These are phyloP conservation scores for Gonapodya sp. DNA, from an alignment of 192 early-diverging fungal species.

Conservation along the genomic window DNA sequence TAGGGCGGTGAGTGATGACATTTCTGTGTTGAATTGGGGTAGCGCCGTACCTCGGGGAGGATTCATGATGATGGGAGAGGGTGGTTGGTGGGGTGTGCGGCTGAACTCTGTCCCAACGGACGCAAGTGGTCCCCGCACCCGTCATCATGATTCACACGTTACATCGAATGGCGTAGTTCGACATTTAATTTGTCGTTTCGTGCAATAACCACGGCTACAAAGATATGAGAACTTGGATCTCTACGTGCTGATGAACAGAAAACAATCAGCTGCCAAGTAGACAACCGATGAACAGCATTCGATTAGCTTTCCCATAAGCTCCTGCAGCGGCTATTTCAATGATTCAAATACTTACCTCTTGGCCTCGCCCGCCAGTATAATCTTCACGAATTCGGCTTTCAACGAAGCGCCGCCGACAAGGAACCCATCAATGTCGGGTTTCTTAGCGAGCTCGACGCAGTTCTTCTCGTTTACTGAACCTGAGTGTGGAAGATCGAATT, in stretches of 20 bases:
- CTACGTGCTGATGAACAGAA: no score
- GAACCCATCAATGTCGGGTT: constrained; percentile 97
- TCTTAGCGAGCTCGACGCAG: constrained; percentile 64
- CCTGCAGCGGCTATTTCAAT: background rate
- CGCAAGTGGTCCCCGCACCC: no score
- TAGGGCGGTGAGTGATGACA: background rate
- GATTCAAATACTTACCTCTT: background rate
- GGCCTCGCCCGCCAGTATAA: constrained; percentile 17
- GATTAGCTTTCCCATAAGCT: background rate
- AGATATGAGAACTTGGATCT: no score
- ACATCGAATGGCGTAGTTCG: no score
- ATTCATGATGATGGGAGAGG: background rate
- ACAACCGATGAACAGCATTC: background rate
- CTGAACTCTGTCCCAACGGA: background rate
- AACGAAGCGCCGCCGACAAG: constrained; percentile 97
- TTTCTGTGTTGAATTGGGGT: background rate
- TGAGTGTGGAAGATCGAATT: constrained; percentile 1
- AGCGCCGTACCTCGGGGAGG: background rate
- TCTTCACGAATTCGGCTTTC: constrained; percentile 78
- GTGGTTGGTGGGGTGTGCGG: background rate
- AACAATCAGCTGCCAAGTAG: background rate
- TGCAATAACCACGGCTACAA: no score
- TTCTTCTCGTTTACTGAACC: constrained; percentile 86
- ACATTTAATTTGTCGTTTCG: no score
- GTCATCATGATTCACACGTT: no score